These are phyloP conservation scores for Trichoderma asperellum DNA, from an alignment of 2,329 filamentous ascomycete genomes.

Conservation along the genomic window DNA sequence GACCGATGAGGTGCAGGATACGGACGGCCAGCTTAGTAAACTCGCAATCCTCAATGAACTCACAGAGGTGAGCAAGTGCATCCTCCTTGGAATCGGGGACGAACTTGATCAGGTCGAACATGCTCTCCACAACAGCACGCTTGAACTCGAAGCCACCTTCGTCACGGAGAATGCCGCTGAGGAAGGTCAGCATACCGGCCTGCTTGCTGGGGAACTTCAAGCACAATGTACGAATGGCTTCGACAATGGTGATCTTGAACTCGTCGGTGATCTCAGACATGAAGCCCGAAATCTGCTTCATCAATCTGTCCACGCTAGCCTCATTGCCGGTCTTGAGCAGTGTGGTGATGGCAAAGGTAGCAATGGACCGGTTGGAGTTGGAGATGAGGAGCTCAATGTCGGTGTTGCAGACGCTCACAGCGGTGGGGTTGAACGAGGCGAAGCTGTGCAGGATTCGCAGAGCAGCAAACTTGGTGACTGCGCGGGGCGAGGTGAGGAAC, in stretches of 20 bases:
- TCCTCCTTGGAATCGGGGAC: conserved; percentile 83
- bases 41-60: conserved; percentile 99
- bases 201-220: conserved; percentile 98
- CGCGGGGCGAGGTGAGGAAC: conserved; percentile 92
- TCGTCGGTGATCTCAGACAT: conserved; percentile 99
- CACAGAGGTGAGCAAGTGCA: conserved; percentile 91
- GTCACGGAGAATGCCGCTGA: conserved; percentile 93
- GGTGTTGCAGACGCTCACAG: conserved; percentile 91
- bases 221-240: conserved; percentile 94
- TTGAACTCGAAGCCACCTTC: conserved; percentile 99
- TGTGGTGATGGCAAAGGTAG: conserved; percentile 97
- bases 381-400: conserved; percentile 97
- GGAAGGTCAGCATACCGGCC: conserved; percentile 94
- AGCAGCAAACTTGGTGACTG: conserved; percentile 96
- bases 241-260: conserved; percentile 99
- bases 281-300: conserved; percentile 98
- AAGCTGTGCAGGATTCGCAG: conserved; percentile 96
- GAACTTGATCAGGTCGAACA: conserved; percentile 99
- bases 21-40: conserved; percentile 97
- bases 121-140: conserved; percentile 95
- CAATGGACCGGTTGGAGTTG: conserved; percentile 95
- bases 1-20: conserved; percentile 89
- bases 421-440: conserved; percentile 92
- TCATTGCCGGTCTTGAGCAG: conserved; percentile 98
- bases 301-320: conserved; percentile 91